Percentiles rank a stretch among this genome's conserved stretches.
phyloP scores from a whole-genome alignment of 768 basidiomycete species.

The Lyophyllum atratum region DNA sequence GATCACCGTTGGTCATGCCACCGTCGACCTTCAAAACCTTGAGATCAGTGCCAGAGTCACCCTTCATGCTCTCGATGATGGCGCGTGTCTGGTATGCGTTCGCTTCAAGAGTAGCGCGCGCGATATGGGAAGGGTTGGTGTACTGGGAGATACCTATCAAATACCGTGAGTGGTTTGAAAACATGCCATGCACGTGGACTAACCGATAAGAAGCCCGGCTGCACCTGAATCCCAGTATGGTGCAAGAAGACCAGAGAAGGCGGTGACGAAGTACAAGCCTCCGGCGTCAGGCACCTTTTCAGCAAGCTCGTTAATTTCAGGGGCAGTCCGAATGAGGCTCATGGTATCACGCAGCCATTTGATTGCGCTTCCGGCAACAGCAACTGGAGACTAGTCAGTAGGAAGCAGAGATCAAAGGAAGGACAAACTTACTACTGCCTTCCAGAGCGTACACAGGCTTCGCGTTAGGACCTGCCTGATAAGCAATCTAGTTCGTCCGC shows the following conservation, averaged over 20 bases:
- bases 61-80: slow-evolving; percentile 92
- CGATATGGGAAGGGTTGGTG: slow-evolving; percentile 91
- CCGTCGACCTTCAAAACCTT: slow-evolving; percentile 94
- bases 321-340: slow-evolving; percentile 74
- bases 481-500: slow-evolving; percentile 65
- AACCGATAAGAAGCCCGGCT: slow-evolving; percentile 81
- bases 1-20: slow-evolving; percentile 95
- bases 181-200: slow-evolving; percentile 4
- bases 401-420: background rate
- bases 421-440: slow-evolving; percentile 73
- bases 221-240: slow-evolving; percentile 98
- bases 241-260: slow-evolving; percentile 93
- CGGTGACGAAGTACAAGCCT: slow-evolving; percentile 95
- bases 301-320: slow-evolving; percentile 85
- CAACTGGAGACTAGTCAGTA: slow-evolving; percentile 48
- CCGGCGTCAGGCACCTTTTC: slow-evolving; percentile 75
- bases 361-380: slow-evolving; percentile 93
- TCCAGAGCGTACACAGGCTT: slow-evolving; percentile 93
- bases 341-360: slow-evolving; percentile 97
- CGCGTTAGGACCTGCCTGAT: slow-evolving; percentile 76
- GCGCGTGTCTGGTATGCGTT: slow-evolving; percentile 96
- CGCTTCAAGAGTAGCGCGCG: slow-evolving; percentile 93
- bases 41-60: slow-evolving; percentile 80
- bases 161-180: background rate
- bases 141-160: slow-evolving; percentile 73